Conservation (phyloP, 805 yeast genomes). For the Saccharomycopsis sp. region DNA sequence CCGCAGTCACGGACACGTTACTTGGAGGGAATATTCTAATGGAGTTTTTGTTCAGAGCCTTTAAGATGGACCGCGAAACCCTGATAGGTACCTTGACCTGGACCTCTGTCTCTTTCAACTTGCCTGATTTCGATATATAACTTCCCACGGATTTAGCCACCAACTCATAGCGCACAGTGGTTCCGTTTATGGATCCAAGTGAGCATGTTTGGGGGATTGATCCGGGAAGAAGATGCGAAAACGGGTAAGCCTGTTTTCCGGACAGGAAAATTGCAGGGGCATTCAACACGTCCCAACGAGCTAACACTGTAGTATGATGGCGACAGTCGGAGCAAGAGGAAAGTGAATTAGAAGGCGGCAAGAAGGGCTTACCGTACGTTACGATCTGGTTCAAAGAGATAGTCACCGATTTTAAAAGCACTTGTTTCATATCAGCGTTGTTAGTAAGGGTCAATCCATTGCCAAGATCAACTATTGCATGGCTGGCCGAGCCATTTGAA, state of each 20-base stretch:
- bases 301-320: conserved; percentile 51
- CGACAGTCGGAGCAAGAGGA: conserved; percentile 55
- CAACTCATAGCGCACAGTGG: conserved; percentile 65
- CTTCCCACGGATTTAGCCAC: conserved; percentile 52
- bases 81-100: conserved; percentile 56
- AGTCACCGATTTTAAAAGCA: conserved; percentile 51
- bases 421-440: conserved; percentile 29
- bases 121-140: conserved; percentile 25
- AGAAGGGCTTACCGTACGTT: conserved; percentile 58
- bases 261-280: conserved; percentile 49
- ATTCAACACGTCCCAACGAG: conserved; percentile 81
- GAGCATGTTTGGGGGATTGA: conserved; percentile 69
- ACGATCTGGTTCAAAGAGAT: conserved; percentile 69
- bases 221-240: conserved; percentile 85
- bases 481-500: conserved; percentile 10
- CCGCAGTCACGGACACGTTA: conserved; percentile 78
- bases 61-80: conserved; percentile 66
- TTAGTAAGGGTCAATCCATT: not conserved
- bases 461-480: conserved; percentile 23
- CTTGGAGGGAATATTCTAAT: conserved; percentile 95
- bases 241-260: conserved; percentile 85
- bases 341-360: conserved; percentile 44
- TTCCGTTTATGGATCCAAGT: conserved; percentile 45
- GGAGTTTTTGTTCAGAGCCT: conserved; percentile 82
- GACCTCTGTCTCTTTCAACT: conserved; percentile 31